Base-by-base conservation (phyloP, 2,329 filamentous ascomycete species). In the Metarhizium humberi region DNA sequence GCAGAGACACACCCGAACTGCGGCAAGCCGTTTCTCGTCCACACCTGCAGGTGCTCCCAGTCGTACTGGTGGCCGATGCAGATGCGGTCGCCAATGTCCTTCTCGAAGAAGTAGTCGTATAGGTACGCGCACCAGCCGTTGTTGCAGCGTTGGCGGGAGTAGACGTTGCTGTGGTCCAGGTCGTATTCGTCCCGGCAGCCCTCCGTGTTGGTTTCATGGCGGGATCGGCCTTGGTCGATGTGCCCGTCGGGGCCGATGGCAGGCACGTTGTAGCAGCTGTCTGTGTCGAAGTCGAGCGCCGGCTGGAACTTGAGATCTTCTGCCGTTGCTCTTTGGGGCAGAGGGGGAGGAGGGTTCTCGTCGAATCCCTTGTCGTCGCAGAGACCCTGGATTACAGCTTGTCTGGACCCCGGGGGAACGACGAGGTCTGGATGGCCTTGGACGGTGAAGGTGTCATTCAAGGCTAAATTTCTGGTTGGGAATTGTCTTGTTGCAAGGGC, bases 31-130 rank as follows among this genome's bases (percentile, higher is more conserved):
- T 65, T 56, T 30, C 59, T 58, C 2, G 65, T 65, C 68, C 69
- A 72, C 10, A 67, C 62, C 40, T 59, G 58, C 32, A 71, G 62
- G 60, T 70, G 66, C 63, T 72, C 69, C 69, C 69, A 71, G 64
- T 72, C 70, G 61, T 76, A 70, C 5, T 63, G 66, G 62, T 75
- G 73, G 2, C 61, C 61, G 50, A 67, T 66, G 46, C 67, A 48
- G 18, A 67, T 58, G 16, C 67, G 48, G 55, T 66, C 54, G 25
- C 59, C 52, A 20, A 67, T 29, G 53, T 75, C 74, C 64, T 75
- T 75, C 58, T 76, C 73, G 54, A 76, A 76, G 63, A 74, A 76
- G 63, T 76, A 75, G 57, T 68, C 72, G 62, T 76, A 76, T 32
- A 75, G 48, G 61, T 73, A 69, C 14, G 68, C 67, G 63, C 74